Evolutionary conservation across 75 land plant genomes (phyloP).

Genomic region (Larix kaempferi): DNA sequence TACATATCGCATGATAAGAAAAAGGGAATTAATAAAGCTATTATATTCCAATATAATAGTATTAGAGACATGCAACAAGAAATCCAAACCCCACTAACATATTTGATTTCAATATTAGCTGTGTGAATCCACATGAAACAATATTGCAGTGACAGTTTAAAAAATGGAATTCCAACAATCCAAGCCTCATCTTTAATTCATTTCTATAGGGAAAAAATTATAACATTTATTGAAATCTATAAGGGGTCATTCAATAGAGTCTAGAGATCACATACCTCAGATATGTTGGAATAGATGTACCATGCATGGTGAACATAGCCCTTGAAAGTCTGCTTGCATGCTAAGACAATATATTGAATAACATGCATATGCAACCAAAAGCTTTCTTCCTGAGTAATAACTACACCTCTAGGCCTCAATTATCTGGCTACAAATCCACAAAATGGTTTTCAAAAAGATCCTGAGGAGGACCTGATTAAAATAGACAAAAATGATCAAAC

Average conservation of each 20-base stretch:
- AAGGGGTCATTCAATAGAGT: not conserved
- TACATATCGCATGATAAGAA: slow-evolving; percentile 21
- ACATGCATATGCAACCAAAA: slow-evolving; percentile 93
- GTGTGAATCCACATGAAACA: not conserved
- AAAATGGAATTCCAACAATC: not conserved
- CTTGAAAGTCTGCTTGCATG: slow-evolving; percentile 80
- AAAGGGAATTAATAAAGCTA: not conserved
- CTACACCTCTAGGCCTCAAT: slow-evolving; percentile 89
- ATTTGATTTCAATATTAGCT: not conserved
- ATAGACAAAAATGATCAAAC: slow-evolving; percentile 1
- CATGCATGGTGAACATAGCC: slow-evolving; percentile 96
- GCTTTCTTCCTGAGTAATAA: slow-evolving; percentile 90
- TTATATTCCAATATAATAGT: not conserved
- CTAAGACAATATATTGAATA: slow-evolving; percentile 77
- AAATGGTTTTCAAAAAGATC: slow-evolving; percentile 95
- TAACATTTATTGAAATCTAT: not conserved
- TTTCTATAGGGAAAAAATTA: not conserved
- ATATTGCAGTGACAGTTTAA: not conserved
- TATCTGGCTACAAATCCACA: slow-evolving; percentile 76
- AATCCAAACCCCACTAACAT: not conserved
- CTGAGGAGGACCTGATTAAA: slow-evolving; percentile 78
- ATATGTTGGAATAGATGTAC: slow-evolving; percentile 96
- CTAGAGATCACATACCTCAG: slow-evolving; percentile 54
- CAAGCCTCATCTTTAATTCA: not conserved
- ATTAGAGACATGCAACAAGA: not conserved